Evolutionary conservation across 352 stramenopile species (phyloP).

Genomic region (Phytopythium boreale): DNA sequence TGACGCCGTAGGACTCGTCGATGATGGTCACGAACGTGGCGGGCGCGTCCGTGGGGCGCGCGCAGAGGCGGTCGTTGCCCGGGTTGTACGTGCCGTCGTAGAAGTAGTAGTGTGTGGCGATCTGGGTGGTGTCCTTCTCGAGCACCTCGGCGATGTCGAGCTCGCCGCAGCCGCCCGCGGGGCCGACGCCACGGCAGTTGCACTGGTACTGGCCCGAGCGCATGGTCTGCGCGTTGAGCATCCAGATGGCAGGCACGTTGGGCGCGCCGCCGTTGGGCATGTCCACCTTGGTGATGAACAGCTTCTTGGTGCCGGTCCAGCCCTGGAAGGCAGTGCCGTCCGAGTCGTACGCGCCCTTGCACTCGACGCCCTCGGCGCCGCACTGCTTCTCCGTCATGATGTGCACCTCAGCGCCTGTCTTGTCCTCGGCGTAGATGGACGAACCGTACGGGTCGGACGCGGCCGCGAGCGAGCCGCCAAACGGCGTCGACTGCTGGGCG

Average conservation of each 20-base stretch:
- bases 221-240: conserved; percentile 65
- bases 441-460: conserved; percentile 38
- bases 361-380: conserved; percentile 36
- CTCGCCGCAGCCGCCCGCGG: conserved; percentile 65
- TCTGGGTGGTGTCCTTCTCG: conserved; percentile 46
- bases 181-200: conserved; percentile 74
- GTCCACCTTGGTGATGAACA: conserved; percentile 66
- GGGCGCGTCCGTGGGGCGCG: conserved; percentile 40
- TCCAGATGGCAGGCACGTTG: conserved; percentile 73
- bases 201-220: conserved; percentile 75
- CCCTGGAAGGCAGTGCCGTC: conserved; percentile 61
- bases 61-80: conserved; percentile 60
- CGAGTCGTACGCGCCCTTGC: conserved; percentile 65
- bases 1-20: conserved; percentile 61
- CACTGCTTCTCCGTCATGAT: conserved; percentile 70
- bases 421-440: conserved; percentile 51
- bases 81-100: conserved; percentile 54
- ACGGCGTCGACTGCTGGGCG: conserved; percentile 33
- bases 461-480: conserved; percentile 47
- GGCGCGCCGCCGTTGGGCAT: conserved; percentile 44
- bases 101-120: conserved; percentile 85
- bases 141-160: conserved; percentile 79
- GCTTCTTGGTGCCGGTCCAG: conserved; percentile 77
- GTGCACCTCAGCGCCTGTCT: conserved; percentile 70
- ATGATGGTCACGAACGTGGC: conserved; percentile 74